Evolutionary conservation across 306 rosid species (phyloP), one percentile per base, ranked within the genome.

Genomic region (Medicago lupulina): DNA sequence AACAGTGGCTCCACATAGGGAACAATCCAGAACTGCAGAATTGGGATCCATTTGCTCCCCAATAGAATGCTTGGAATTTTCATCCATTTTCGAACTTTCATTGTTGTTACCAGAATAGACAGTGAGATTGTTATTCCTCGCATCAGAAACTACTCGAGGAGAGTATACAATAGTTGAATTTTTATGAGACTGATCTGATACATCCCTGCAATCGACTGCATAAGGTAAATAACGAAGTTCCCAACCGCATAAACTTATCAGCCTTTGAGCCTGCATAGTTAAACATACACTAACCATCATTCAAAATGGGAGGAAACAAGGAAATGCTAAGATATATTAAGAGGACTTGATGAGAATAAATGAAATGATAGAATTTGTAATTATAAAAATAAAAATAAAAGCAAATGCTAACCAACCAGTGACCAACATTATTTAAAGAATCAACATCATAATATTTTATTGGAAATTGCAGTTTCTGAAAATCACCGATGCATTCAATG

Each of bases 191-290:
- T 74, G 91, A 41, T 82, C 75, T 46, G 90, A 76, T 18, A 74
- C 54, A 54, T 83, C 74, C 85, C 83, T 85, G 82, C 87, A 83
- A 58, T 88, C 87, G 66, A 95, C 90, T 49, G 82, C 63, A 69
- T 95, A 95, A 40, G 97, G 93, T 62, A 92, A 87, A 80, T 79
- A 71, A 70, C 97, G 97, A 55, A 88, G 93, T 65, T 87, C 93
- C 98, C 98, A 95, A 75, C 98, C 97, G 12, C 89, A 95, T 71
- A 95, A 84, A 86, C 92, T 86, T 74, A 90, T 85, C 70, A 95
- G 83, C 83, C 85, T 90, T 81, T 84, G 96, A 79, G 96, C 95
- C 98, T 95, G 90, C 79, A 82, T 76, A 81, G 23, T 23, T 77
- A 58, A 25, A 74, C 73, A 72, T 7, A 57, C 38, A 71, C 15